Evolutionary conservation across 2,329 filamentous ascomycete genomes (phyloP), one percentile per base, ranked within the genome.

Genomic region (Cladophialophora psammophila): DNA sequence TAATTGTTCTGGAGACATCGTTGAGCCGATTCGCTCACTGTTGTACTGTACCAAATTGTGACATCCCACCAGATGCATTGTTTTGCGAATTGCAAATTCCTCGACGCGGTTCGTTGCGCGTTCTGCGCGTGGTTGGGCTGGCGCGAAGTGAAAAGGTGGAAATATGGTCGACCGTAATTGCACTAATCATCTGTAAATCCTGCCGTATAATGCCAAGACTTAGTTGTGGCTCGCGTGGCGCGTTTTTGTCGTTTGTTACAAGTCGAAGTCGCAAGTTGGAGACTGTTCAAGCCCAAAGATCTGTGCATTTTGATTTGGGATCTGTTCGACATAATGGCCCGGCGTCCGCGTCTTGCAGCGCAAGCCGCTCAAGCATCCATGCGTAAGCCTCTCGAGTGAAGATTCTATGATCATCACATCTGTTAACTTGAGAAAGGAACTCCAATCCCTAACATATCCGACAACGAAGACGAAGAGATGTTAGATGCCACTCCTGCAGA

Each of bases 391-490:
- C 15, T 54, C 10, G 35, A 8, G 18, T 38, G 9, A 34, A 48
- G 7, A 8, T 12, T 13, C 18, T 20, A 18, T 42, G 12, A 26
- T 13, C 12, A 35, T 15, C 12, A 63, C 31, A 15, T 40, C 57
- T 35, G 36, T 55, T 69, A 52, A 69, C 53, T 65, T 48, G 34
- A 36, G 38, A 59, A 68, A 84, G 82, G 78, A 72, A 80, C 78
- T 71, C 78, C 76, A 58, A 78, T 78, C 32, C 76, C 79, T 68
- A 75, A 76, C 57, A 69, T 79, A 38, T 76, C 77, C 45, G 81
- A 83, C 63, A 76, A 70, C 52, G 82, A 81, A 36, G 82, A 84
- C 67, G 80, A 80, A 64, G 80, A 82, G 65, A 81, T 81, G 78
- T 69, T 65, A 10, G 80, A 81, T 72, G 77, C 74, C 4, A 75